Evolutionary conservation across 345 rosid species (phyloP).

Genomic region (Populus pruinosa): DNA sequence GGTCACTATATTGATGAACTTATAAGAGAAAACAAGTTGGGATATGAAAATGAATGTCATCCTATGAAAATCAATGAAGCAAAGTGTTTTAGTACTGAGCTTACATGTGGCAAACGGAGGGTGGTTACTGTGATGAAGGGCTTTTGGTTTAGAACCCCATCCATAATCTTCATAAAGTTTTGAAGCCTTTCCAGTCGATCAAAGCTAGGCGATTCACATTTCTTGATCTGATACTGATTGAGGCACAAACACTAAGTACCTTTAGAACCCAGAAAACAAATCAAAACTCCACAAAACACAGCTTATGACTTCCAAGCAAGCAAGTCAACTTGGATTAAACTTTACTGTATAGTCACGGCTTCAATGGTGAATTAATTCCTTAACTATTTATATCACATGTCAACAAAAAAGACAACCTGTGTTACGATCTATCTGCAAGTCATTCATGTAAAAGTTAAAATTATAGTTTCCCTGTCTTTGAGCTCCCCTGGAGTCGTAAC

Average conservation of each 20-base stretch:
- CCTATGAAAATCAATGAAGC: not conserved
- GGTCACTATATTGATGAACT: slow-evolving; percentile 9
- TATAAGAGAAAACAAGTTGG: not conserved
- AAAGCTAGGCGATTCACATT: not conserved
- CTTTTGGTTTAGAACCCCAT: slow-evolving; percentile 11
- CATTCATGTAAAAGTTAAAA: too few species aligned
- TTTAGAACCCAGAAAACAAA: too few species aligned
- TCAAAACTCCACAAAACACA: too few species aligned
- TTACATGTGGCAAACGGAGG: slow-evolving; percentile 27
- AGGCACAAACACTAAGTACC: too few species aligned
- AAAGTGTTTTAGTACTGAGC: slow-evolving; percentile 3
- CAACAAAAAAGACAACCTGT: too few species aligned
- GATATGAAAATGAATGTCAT: not conserved
- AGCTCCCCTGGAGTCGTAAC: not conserved
- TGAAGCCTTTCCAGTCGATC: not conserved
- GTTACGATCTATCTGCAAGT: too few species aligned
- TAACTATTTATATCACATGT: too few species aligned
- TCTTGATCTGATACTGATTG: slow-evolving; percentile 21
- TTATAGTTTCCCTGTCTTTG: too few species aligned
- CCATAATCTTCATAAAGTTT: not conserved
- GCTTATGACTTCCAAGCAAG: too few species aligned
- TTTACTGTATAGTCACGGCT: too few species aligned
- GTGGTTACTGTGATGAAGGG: slow-evolving; percentile 11
- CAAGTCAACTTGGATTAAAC: too few species aligned
- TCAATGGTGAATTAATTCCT: too few species aligned